Evolutionary conservation across 139 green algal species (phyloP).

Genomic region (Micromonas pusilla): DNA sequence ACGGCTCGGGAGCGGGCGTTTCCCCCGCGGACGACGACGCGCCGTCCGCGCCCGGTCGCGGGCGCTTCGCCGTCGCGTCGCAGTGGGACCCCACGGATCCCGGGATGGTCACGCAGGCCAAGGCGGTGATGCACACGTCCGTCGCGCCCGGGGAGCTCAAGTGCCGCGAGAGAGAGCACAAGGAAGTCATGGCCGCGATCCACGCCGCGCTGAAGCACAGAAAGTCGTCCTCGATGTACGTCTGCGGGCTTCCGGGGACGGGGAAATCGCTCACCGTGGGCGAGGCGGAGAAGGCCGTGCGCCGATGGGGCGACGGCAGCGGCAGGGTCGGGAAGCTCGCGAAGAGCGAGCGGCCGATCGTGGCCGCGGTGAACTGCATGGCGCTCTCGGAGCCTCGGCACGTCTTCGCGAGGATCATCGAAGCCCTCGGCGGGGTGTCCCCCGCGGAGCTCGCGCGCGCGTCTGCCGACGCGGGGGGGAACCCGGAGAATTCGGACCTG

Average conservation of each 20-base stretch:
- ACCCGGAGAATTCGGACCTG: too few species aligned
- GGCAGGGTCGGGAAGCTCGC: conserved; percentile 17
- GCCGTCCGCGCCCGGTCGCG: neutral
- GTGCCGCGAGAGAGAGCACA: conserved; percentile 27
- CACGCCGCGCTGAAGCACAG: conserved; percentile 10
- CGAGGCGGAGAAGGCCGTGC: conserved; percentile 18
- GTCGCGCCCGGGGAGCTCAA: conserved; percentile 18
- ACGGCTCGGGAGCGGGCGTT: too few species aligned
- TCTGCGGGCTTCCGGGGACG: conserved; percentile 39
- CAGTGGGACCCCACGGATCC: conserved; percentile 5
- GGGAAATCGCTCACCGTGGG: conserved; percentile 39
- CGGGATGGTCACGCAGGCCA: neutral
- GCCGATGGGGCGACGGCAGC: conserved; percentile 21
- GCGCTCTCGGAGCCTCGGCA: conserved; percentile 18
- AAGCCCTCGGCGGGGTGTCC: neutral
- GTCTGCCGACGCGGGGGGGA: too few species aligned
- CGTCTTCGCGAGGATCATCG: conserved; percentile 27
- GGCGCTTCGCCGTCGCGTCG: neutral
- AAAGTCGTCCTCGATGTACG: conserved; percentile 32
- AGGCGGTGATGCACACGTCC: conserved; percentile 21
- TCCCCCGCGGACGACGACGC: neutral
- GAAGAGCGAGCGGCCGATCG: neutral
- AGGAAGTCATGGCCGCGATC: conserved; percentile 20
- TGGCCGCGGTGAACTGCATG: conserved; percentile 41
- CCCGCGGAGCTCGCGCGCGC: neutral